Evolutionary conservation across 1,284 basidiomycete species (phyloP), one percentile per base, ranked within the genome.

Genomic region (Trichosporon faecale): DNA sequence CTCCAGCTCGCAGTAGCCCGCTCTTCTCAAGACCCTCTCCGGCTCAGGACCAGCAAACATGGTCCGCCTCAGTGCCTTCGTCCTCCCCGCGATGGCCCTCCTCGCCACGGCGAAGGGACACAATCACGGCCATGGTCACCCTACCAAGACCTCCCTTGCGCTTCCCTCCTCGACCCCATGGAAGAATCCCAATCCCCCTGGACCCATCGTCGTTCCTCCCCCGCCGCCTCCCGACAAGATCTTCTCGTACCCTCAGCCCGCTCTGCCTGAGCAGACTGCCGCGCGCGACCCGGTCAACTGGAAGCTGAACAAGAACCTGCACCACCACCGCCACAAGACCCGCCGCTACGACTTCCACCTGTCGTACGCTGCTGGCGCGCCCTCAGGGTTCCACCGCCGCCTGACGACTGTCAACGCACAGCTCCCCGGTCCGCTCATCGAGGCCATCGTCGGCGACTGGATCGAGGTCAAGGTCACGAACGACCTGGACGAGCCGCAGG

Each of bases 381-480:
- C 40, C 5, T 44, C 40, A 2, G 40, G 40, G 16, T 44, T 44
- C 18, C 40, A 44, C 5, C 40, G 40, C 40, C 40, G 40, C 18
- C 40, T 44, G 40, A 44, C 40, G 40, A 44, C 40, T n/a, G 40
- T 18, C 4, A 44, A 44, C 40, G 40, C 40, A 2, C 40, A 44
- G 40, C n/a, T 55, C 68, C 71, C 68, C 25, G 78, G 72, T 16
- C 78, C 78, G 0, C 33, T 76, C 31, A 80, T 80, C 66, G 77
- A 78, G 68, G 76, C 71, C 0, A 78, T 76, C 66, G 69, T 74
- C 27, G 77, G 77, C 8, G 78, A 80, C 68, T 75, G 70, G 6
- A 68, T 80, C 37, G 57, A 74, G 16, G 72, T 79, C 6, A 75
- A 76, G 60, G 73, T 80, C 21, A 71, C 57, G 52, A 80, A 80